Evolutionary conservation across 495 filamentous ascomycete species (phyloP).

Genomic region (Astrocystis sublimbata): DNA sequence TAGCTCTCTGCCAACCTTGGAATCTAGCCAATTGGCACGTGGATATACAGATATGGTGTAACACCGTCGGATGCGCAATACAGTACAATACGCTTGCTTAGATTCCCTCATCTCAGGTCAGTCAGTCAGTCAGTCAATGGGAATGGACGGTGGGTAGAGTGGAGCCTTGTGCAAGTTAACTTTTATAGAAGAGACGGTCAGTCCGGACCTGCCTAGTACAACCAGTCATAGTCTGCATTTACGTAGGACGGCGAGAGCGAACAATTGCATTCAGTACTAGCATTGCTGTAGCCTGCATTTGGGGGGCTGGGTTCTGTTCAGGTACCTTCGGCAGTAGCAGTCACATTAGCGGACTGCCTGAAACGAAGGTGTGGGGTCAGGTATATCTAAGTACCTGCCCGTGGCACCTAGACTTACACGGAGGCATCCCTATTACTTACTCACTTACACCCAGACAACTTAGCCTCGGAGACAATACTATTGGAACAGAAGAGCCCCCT

Average conservation of each 20-base stretch:
- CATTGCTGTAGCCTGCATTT: no score
- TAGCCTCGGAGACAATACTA: no score
- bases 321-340: background rate
- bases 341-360: background rate
- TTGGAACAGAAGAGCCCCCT: no score
- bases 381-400: slow-evolving; percentile 12
- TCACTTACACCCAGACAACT: no score
- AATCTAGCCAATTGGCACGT: no score
- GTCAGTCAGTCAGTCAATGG: background rate
- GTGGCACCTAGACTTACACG: no score
- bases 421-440: no score
- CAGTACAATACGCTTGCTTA: no score
- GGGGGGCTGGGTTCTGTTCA: background rate
- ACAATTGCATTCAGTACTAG: background rate
- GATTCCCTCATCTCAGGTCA: background rate
- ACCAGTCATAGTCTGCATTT: no score
- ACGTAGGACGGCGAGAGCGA: slow-evolving; percentile 8
- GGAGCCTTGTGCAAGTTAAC: background rate
- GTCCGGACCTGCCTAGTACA: slow-evolving; percentile 7
- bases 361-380: slow-evolving; percentile 5
- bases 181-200: background rate
- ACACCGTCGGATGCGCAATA: no score
- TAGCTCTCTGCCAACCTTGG: no score
- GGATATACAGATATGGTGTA: no score
- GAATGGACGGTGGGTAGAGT: background rate